Base-by-base conservation (phyloP, 2,329 filamentous ascomycete species). In the Calonectria pauciramosa region DNA sequence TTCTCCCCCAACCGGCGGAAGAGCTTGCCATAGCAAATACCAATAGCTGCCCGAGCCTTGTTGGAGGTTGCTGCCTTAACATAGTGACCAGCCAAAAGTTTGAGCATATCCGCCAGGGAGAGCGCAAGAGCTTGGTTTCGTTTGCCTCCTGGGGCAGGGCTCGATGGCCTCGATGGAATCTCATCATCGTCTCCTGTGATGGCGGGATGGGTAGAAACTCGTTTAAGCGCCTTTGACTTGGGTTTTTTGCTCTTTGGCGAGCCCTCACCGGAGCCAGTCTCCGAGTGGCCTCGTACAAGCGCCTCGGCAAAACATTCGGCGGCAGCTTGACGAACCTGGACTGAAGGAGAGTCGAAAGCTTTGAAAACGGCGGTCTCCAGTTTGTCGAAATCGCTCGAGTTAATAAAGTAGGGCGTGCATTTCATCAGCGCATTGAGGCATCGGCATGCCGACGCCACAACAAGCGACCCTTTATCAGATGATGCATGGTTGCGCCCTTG, bases 351-450 rank as follows among this genome's bases (percentile, higher is more conserved):
- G 79, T 99, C 97, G 74, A 97, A 93, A 0, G 94, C 91, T 85
- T 98, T 99, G 90, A 96, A 97, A 20, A 97, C 87, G 8, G 94
- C 92, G 41, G 91, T 91, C 84, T 96, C 96, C 26, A 99, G 86
- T 83, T 94, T 95, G 79, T 99, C 97, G 82, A 98, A 98, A 82
- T 99, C 97, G 83, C 90, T 93, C 18, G 94, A 92, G 81, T 97
- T 98, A 82, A 96, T 93, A 82, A 99, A 99, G 83, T 95, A 97
- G 0, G 90, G 85, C 0, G 96, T 98, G 75, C 91, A 88, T 71
- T 91, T 93, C 28, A 94, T 87, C 64, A 99, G 87, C 70, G 92
- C 89, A 82, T 94, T 93, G 76, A 99, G 86, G 82, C 95, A 97
- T 77, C 92, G 92, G 81, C 94, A 97, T 11, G 95, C 94, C 71